Percentiles rank a stretch among this genome's conserved stretches.
These are phyloP conservation scores for Ceratobasidium sp. DNA, from an alignment of 1,284 basidiomycete species.

Conservation along the genomic window DNA sequence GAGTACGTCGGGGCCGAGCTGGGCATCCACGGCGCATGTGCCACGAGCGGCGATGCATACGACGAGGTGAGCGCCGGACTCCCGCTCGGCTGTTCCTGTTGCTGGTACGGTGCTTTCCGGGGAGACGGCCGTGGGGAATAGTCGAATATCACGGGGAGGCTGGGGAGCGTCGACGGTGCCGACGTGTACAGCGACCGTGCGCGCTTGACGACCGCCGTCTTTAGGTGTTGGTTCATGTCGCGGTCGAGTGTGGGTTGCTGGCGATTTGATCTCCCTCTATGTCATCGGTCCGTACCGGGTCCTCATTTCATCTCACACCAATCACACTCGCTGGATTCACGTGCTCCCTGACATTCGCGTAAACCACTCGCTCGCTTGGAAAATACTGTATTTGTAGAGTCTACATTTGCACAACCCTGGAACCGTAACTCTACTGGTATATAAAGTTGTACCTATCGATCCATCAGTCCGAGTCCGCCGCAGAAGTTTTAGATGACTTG, in stretches of 20 bases:
- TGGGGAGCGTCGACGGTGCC: neutral
- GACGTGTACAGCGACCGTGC: conserved; percentile 22
- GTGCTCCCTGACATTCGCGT: neutral
- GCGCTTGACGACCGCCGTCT: conserved; percentile 10
- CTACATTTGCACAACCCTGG: neutral
- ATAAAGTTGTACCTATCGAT: conserved; percentile 67
- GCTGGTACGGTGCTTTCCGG: conserved; percentile 28
- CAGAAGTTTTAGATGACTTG: conserved; percentile 51
- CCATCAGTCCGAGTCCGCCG: neutral
- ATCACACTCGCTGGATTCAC: neutral
- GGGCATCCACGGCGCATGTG: conserved; percentile 15
- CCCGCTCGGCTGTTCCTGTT: conserved; percentile 3
- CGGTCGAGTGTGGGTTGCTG: neutral
- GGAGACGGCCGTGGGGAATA: conserved; percentile 28
- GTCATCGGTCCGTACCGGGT: conserved; percentile 7
- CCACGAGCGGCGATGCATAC: conserved; percentile 7
- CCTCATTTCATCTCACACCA: neutral
- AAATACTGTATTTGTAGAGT: too few species aligned
- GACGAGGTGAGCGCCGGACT: conserved; percentile 8
- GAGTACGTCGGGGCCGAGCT: conserved; percentile 9
- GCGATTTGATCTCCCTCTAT: neutral
- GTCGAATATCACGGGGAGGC: conserved; percentile 23
- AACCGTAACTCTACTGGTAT: conserved; percentile 57
- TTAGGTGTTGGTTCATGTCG: conserved; percentile 32
- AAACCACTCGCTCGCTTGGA: too few species aligned